phyloP scores from a whole-genome alignment of 2,329 filamentous ascomycete genomes.

The Fusarium marasasianum region DNA sequence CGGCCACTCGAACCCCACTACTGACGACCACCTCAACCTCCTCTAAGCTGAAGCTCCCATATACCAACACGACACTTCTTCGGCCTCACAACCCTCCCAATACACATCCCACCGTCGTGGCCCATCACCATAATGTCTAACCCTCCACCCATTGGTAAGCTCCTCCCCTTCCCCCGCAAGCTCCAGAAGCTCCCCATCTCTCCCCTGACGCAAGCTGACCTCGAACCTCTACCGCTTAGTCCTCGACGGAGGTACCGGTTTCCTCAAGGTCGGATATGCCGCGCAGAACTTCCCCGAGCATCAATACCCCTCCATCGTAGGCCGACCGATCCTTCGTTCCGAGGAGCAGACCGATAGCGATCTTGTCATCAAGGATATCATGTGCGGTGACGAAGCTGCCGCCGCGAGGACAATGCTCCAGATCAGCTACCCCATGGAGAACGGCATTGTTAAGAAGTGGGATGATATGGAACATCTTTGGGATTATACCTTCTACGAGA shows the following conservation, averaged over 20 bases:
- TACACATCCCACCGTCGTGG: constrained; percentile 16
- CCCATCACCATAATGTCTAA: constrained; percentile 57
- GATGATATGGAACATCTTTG: constrained; percentile 99
- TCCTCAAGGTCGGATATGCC: constrained; percentile 99
- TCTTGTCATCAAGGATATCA: constrained; percentile 92
- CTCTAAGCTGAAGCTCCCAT: constrained; percentile 42
- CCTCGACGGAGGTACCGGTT: constrained; percentile 99
- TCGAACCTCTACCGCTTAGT: constrained; percentile 63
- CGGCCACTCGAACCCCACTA: constrained; percentile 48
- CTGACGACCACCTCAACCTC: constrained; percentile 45
- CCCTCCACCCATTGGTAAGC: constrained; percentile 65
- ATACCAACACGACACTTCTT: constrained; percentile 37
- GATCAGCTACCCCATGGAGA: constrained; percentile 99
- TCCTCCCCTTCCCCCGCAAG: constrained; percentile 17
- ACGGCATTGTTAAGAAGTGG: constrained; percentile 99
- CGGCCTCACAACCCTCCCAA: constrained; percentile 26
- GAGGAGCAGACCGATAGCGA: constrained; percentile 78
- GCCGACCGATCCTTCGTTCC: constrained; percentile 94
- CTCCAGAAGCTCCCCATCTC: constrained; percentile 16
- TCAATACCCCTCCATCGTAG: constrained; percentile 98
- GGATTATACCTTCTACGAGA: constrained; percentile 98
- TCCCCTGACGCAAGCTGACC: constrained; percentile 39
- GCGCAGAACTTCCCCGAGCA: constrained; percentile 99
- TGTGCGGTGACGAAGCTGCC: constrained; percentile 98
- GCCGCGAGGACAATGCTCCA: constrained; percentile 97